These are phyloP conservation scores for Suillus hirtellus DNA, from an alignment of 768 basidiomycete species.

Conservation along the genomic window DNA sequence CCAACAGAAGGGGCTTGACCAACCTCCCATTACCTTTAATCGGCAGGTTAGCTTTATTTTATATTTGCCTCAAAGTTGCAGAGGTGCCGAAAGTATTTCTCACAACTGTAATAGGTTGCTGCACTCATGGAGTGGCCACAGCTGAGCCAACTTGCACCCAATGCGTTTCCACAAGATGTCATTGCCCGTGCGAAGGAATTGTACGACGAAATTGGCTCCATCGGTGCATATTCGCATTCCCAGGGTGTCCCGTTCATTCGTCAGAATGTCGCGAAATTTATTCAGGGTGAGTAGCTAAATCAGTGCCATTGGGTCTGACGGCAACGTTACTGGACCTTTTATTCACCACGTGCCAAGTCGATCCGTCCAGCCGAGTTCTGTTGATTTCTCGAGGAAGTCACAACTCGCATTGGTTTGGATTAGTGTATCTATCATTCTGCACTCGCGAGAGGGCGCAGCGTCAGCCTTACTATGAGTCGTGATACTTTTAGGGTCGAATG, in stretches of 20 bases:
- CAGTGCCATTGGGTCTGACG: neutral
- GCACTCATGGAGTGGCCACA: conserved; percentile 92
- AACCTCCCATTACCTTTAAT: conserved; percentile 88
- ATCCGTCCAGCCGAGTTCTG: neutral
- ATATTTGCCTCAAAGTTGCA: neutral
- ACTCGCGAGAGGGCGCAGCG: neutral
- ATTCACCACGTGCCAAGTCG: neutral
- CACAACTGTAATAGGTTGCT: conserved; percentile 58
- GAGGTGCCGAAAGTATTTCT: conserved; percentile 11
- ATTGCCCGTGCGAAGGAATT: conserved; percentile 80
- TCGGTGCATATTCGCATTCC: conserved; percentile 95
- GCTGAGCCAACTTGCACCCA: conserved; percentile 71
- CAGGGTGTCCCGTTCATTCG: conserved; percentile 92
- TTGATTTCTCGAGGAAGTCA: neutral
- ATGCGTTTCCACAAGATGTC: conserved; percentile 84
- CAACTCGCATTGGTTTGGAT: neutral
- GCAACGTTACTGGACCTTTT: neutral
- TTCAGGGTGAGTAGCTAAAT: conserved; percentile 57
- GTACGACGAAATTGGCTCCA: conserved; percentile 82
- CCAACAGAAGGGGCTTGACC: conserved; percentile 92
- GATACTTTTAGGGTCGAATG: neutral
- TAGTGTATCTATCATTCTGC: neutral
- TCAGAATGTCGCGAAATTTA: conserved; percentile 85
- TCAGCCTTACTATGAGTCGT: neutral
- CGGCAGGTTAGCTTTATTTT: conserved; percentile 69